Evolutionary conservation across 805 yeast species (phyloP), one percentile per base, ranked within the genome.

Genomic region (Ogataea methylovora): DNA sequence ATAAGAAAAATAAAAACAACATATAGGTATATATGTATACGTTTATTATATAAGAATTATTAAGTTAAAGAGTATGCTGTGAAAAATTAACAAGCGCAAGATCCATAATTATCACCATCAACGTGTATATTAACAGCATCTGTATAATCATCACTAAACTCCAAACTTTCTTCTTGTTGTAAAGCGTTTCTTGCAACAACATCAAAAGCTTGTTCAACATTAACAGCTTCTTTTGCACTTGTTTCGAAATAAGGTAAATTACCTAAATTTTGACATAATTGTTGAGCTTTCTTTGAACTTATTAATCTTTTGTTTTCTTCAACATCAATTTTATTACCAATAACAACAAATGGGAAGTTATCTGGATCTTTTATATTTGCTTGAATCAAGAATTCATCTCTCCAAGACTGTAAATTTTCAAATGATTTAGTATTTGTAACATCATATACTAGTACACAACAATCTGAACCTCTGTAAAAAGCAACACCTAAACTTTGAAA

Each of bases 401-500:
- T 79, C 97, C 97, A 90, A 37, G 84, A 73, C 33, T 84, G 79
- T 40, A 92, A 69, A 49, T 82, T 80, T 56, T 90, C 95, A 60
- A 90, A 85, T 5, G 95, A 84, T 61, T 90, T 88, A 41, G 84
- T 81, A 61, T 92, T 92, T 42, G 95, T 90, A 32, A 92, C 97
- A 55, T 90, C 98, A 56, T 84, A 90, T 46, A 92, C 94, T 40
- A 90, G 69, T 8, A 90, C 96, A 63, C 97, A 92, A 61, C 97
- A 92, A 60, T 92, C 97, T 1, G 97, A 96, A 24, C 97, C 97
- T 50, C 98, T 71, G 60, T 92, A 90, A 58, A 90, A 90, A 0
- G 97, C 97, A 29, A 90, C 97, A 12, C 97, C 97, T 41, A 90
- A 67, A 38, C 94, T 81, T 62, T 92, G 97, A 70, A 90, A 90